Evolutionary conservation across 2,329 filamentous ascomycete genomes (phyloP), one percentile per base, ranked within the genome.

Genomic region (Claviceps sp.): DNA sequence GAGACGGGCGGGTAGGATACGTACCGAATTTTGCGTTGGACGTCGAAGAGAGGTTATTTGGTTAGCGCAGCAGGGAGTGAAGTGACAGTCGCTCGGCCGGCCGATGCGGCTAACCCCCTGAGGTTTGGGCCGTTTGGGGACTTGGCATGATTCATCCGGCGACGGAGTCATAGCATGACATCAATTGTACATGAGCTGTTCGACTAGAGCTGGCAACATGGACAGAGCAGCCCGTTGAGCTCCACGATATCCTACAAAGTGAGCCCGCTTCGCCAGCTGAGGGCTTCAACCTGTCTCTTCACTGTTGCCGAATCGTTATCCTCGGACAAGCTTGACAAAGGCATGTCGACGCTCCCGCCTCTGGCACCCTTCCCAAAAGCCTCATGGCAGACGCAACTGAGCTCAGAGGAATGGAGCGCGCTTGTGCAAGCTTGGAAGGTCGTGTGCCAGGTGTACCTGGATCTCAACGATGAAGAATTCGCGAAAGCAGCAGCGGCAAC

Each of bases 281-380:
- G 13, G 42, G 20, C 18, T n/a, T 47, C 34, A 11, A 11, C 14
- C 22, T n/a, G 1, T 18, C 34, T 40, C 16, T 41, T 41, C 16
- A 41, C 38, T 41, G 3, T 16, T 34, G 9, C 30, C 9, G 30
- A 34, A 41, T 1, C n/a, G 18, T 14, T n/a, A 2, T 16, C 9
- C 6, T 34, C 30, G 18, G 30, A 13, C 14, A 74, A 74, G 70
- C 20, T 22, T 36, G 34, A 37, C 14, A 24, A 36, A 48, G 46
- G 26, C 50, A 53, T 53, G 52, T 47, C 52, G 34, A 43, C 43
- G 44, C 41, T 52, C 37, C 89, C 89, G 43, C 76, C 82, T 37
- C 76, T 96, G 67, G 89, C 85, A 53, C 79, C 85, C 20, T 89
- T 93, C 60, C 91, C 90, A 18, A 77, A 83, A 55, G 70, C 78